phyloP scores from a whole-genome alignment of 331 rosid species.

The Quercus tomentella region DNA sequence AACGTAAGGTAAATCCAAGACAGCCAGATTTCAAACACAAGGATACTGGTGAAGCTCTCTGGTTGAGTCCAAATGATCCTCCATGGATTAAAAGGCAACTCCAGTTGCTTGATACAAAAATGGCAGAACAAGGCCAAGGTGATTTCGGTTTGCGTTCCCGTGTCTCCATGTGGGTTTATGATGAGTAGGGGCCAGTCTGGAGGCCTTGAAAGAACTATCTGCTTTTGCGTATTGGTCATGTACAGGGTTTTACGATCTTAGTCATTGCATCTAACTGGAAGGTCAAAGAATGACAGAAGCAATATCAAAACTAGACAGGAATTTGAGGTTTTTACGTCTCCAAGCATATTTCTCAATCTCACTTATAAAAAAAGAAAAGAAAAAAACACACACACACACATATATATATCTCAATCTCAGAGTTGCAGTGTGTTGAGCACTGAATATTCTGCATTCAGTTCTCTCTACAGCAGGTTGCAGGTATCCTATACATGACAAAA shows the following conservation, averaged over 20 bases:
- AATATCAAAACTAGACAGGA: not conserved
- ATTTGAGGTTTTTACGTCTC: not conserved
- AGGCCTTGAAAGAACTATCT: not conserved
- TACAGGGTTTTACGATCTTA: not conserved
- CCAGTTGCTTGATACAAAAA: conserved; percentile 42
- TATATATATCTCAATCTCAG: not conserved
- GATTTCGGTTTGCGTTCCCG: conserved; percentile 26
- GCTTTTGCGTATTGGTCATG: not conserved
- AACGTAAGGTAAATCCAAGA: conserved; percentile 39
- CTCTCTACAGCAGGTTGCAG: not conserved
- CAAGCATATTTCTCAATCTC: not conserved
- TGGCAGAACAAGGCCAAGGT: conserved; percentile 16
- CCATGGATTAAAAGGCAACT: conserved; percentile 80
- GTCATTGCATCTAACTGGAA: not conserved
- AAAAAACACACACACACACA: fast-evolving
- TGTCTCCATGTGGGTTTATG: conserved; percentile 51
- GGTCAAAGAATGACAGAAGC: not conserved
- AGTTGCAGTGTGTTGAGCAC: not conserved
- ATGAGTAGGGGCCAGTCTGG: conserved; percentile 34
- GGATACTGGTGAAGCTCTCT: conserved; percentile 64
- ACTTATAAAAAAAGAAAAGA: no score
- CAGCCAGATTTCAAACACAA: conserved; percentile 73
- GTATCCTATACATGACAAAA: not conserved
- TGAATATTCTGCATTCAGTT: not conserved
- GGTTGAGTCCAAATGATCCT: conserved; percentile 61